Base-by-base conservation (phyloP, 176 grass and related monocot species). In the Oropetium thomaeum region DNA sequence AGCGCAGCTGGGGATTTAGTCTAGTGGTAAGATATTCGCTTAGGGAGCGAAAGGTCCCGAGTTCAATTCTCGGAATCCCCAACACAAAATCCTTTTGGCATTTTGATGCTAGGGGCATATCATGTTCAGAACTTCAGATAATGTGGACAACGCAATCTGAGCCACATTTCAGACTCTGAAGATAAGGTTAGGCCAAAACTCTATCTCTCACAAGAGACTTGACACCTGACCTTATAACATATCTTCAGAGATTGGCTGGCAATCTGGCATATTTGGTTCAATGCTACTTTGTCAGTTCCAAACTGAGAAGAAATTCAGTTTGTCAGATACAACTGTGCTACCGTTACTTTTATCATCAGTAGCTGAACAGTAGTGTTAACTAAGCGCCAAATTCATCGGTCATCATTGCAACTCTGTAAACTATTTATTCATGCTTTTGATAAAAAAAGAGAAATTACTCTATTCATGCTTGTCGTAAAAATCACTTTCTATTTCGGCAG, bases 1-100 rank as follows among this genome's bases (percentile, higher is more conserved):
- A 17, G 7, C 30, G 66, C 3, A 80, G 1, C 4, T 81, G 72
- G 65, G 78, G 84, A 77, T 77, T 77, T 87, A 76, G 65, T 87
- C 73, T 87, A 82, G 47, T 66, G 79, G 73, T 77, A 87, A 41
- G 84, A 77, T 82, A 81, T 82, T 77, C 17, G 58, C 72, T 86
- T 87, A 86, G 65, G 62, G 61, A 78, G 75, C 45, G 62, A 66
- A 78, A 67, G 84, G 71, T 59, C 71, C 62, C 37, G 80, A 82
- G 71, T 82, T 75, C 80, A 82, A 75, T 82, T 82, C 39, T 62
- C 69, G 23, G 43, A 72, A 81, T 72, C 68, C 68, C 67, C 68
- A 81, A 39, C 11, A n/a, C n/a, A 3, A 71, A 28, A 61, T 8
- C 1, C 40, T 5, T 80, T 80, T 80, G 33, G 66, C 30, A 29